Evolutionary conservation across 2,329 filamentous ascomycete species (phyloP), one percentile per base, ranked within the genome.

Genomic region (Pochonia chlamydosporia): DNA sequence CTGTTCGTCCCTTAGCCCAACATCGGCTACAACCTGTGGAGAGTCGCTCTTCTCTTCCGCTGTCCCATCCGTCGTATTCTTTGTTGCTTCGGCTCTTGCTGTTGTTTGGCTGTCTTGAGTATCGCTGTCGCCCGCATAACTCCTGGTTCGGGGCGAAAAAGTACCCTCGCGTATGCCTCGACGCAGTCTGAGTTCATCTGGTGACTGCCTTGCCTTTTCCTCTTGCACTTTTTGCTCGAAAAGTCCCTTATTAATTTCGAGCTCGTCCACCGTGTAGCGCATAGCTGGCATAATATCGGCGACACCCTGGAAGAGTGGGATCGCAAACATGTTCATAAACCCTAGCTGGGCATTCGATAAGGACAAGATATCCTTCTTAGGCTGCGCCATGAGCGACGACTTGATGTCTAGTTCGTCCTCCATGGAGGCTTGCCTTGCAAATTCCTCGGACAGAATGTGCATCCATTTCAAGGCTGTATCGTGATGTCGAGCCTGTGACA

Each of bases 291-390:
- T 78, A 30, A 97, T 79, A 56, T 95, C 87, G 25, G 88, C 83
- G 7, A 97, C 85, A 7, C 87, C 88, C 61, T 90, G 83, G 62
- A 99, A 99, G 0, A 99, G 76, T 1, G 93, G 93, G 42, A 91
- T 82, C 14, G 92, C 93, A 64, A 97, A 97, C 58, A 96, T 80
- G 54, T 89, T 93, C 88, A 97, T 96, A 68, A 99, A 99, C 21
- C 89, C 86, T 46, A 96, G 86, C 67, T 99, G 93, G 7, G 90
- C 87, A 55, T 88, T 89, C 53, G 83, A 87, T 45, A 96, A 76
- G 47, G 92, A 91, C 52, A 89, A 74, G 26, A 87, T 75, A 57
- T 96, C 91, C 57, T 91, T 88, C 49, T 89, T 83, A 35, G 93
- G 89, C 3, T 85, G 83, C 1, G 91, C 84, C 58, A 95, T 89